Conservation (phyloP, 2,329 filamentous ascomycete genomes). For the Sarocladiaceae sp. region DNA sequence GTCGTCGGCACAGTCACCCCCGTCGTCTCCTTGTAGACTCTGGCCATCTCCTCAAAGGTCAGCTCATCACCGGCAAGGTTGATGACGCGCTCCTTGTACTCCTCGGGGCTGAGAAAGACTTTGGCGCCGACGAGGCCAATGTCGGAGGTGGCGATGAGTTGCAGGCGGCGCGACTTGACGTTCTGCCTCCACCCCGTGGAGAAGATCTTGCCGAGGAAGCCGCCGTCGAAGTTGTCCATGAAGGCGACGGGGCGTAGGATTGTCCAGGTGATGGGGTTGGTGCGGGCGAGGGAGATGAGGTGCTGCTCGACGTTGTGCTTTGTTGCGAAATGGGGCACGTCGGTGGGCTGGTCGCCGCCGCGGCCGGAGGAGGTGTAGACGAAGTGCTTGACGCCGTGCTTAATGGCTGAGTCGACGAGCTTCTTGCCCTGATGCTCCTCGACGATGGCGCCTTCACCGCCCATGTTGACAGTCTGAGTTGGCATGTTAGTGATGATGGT, state of each 20-base stretch:
- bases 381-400: conserved; percentile 48
- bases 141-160: conserved; percentile 29
- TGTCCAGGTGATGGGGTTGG: conserved; percentile 26
- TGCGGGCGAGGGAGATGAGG: conserved; percentile 36
- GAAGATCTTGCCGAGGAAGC: conserved; percentile 26
- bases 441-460: conserved; percentile 10
- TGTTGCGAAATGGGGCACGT: conserved; percentile 52
- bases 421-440: conserved; percentile 43
- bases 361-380: conserved; percentile 58
- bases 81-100: conserved; percentile 25
- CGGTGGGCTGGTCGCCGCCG: conserved; percentile 47
- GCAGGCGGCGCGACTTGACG: conserved; percentile 25
- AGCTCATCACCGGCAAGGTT: conserved; percentile 35
- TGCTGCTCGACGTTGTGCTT: conserved; percentile 57
- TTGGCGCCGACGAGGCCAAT: conserved; percentile 32
- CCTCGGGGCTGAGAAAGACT: conserved; percentile 25
- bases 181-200: conserved; percentile 23
- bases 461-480: conserved; percentile 10
- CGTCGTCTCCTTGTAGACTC: conserved; percentile 25
- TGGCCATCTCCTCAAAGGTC: conserved; percentile 22
- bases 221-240: conserved; percentile 30
- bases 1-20: conserved; percentile 23
- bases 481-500: neutral
- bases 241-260: conserved; percentile 33
- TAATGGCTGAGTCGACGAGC: conserved; percentile 48